phyloP scores from a whole-genome alignment of 2,329 filamentous ascomycete species.

The Sclerotiophoma versabilis region DNA sequence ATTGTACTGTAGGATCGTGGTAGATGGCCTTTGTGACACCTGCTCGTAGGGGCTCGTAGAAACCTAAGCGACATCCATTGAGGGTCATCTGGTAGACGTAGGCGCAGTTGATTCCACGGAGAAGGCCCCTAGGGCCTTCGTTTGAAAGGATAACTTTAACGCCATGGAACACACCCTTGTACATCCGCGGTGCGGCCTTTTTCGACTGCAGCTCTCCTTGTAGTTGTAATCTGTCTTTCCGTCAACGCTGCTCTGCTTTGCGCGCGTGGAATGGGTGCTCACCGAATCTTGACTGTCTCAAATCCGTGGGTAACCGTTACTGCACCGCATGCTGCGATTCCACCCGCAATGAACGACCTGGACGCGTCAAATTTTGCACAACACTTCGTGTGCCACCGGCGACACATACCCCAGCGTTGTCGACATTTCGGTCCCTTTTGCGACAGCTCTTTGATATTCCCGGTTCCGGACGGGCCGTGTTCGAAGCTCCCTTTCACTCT shows the following conservation, averaged over 20 bases:
- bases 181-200: conserved; percentile 83
- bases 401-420: conserved; percentile 56
- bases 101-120: conserved; percentile 89
- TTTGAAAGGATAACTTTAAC: conserved; percentile 89
- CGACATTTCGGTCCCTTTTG: conserved; percentile 48
- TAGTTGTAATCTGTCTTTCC: conserved; percentile 76
- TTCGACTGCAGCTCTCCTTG: conserved; percentile 94
- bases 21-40: conserved; percentile 73
- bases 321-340: conserved; percentile 94
- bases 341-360: conserved; percentile 91
- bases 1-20: conserved; percentile 77
- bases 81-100: conserved; percentile 97
- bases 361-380: not conserved
- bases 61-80: conserved; percentile 94
- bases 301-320: conserved; percentile 98
- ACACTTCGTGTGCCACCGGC: no score
- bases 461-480: conserved; percentile 6
- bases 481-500: not conserved
- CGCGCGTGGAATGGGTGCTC: conserved; percentile 40
- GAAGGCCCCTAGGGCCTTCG: conserved; percentile 84
- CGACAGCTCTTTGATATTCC: conserved; percentile 9
- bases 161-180: conserved; percentile 90
- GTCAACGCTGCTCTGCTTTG: conserved; percentile 25
- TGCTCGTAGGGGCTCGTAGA: conserved; percentile 93
- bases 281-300: conserved; percentile 99